Evolutionary conservation across 2,329 filamentous ascomycete species (phyloP), one percentile per base, ranked within the genome.

Genomic region (Cladosporium cucumerinum): DNA sequence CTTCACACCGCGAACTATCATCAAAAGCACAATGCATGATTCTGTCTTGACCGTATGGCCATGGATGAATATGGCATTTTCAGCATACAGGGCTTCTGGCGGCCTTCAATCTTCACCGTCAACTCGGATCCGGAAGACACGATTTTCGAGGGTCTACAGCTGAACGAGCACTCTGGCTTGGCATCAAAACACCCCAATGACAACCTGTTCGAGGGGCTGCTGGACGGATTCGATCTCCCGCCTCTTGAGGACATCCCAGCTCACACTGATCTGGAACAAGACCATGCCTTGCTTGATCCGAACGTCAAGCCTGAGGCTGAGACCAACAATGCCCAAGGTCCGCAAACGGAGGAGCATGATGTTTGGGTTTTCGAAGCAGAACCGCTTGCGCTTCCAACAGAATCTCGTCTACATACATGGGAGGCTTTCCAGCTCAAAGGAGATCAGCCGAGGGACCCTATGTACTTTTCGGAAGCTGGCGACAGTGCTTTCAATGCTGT

Each of bases 401-500:
- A 74, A 26, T 63, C 73, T 1, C 61, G 66, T 46, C 86, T 87
- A 71, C 84, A 83, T 66, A 89, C 88, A 0, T 95, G 91, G 91
- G 87, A 92, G 69, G 78, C 77, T 1, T 93, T 93, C 70, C 67
- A 66, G 30, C 60, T 61, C 18, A 58, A 66, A 39, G 28, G 14
- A 39, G 55, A 59, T 18, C 78, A 82, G 1, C 73, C 77, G 12
- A 70, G 77, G 0, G 73, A 79, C n/a, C 72, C 79, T 5, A 75
- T 83, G 1, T 88, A 90, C 67, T 78, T 93, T 14, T 88, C 87
- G 2, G 91, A 95, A 76, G 86, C 87, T 30, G 89, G 89, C 0
- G 80, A 88, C 1, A 75, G 76, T 11, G 82, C 85, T 1, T 91
- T 91, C 66, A 89, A 94, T 78, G 85, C 88, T 7, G 80, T 58